These are phyloP conservation scores for Borealophlyctis nickersoniae DNA, from an alignment of 192 early-diverging fungal genomes.

Conservation along the genomic window DNA sequence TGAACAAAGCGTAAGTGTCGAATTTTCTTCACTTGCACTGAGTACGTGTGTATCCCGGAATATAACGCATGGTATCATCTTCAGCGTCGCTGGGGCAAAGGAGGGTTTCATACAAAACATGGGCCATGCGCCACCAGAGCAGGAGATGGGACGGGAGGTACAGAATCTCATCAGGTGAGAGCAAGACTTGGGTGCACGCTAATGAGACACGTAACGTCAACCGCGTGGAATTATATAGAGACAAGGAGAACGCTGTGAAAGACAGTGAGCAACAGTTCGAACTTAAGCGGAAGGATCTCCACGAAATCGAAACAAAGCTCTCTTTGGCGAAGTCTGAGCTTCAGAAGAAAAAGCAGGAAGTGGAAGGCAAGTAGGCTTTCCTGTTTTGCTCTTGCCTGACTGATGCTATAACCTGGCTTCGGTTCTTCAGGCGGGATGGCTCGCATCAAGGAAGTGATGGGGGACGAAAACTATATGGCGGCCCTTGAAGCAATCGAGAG, in stretches of 20 bases:
- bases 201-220: too few relatives aligned
- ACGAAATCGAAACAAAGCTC: slow-evolving; percentile 23
- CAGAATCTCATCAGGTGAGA: background rate
- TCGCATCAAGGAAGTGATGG: slow-evolving; percentile 19
- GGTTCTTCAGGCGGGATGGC: slow-evolving; percentile 4
- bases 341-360: slow-evolving; percentile 13
- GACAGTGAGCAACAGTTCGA: slow-evolving; percentile 1
- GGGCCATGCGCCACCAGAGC: background rate
- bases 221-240: too few relatives aligned
- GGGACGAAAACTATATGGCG: slow-evolving; percentile 16
- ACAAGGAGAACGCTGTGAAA: slow-evolving; percentile 8
- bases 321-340: slow-evolving; percentile 9
- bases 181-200: too few relatives aligned
- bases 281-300: slow-evolving; percentile 3
- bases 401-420: background rate
- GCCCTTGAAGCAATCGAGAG: slow-evolving; percentile 19
- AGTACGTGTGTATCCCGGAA: background rate
- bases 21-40: background rate
- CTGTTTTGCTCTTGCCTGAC: background rate
- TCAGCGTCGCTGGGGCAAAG: too few relatives aligned
- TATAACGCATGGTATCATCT: background rate
- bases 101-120: slow-evolving; percentile 1
- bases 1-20: slow-evolving; percentile 11
- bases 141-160: background rate
- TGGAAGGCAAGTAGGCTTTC: slow-evolving; percentile 4